These are phyloP conservation scores for Pythium rhizo-oryzae DNA, from an alignment of 352 stramenopile species.

Conservation along the genomic window DNA sequence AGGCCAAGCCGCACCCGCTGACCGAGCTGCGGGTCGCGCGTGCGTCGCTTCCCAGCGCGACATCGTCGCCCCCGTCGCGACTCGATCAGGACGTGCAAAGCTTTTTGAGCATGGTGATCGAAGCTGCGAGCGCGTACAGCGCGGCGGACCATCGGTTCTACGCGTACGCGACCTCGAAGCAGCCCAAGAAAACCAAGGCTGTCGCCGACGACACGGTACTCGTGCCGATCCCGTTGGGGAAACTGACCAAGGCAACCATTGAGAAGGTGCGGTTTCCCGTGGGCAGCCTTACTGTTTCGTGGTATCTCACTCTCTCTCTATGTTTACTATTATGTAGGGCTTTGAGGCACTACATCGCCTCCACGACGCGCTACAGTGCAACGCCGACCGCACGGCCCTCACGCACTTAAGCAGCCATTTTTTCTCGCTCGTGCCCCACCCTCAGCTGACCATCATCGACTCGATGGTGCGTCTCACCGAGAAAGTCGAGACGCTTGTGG, in stretches of 20 bases:
- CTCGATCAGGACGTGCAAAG: conserved; percentile 51
- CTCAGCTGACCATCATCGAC: conserved; percentile 56
- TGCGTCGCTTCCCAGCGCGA: conserved; percentile 21
- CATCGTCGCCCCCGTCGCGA: conserved; percentile 37
- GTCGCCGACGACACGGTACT: conserved; percentile 1
- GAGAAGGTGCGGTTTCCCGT: no score
- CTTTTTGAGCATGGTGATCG: conserved; percentile 51
- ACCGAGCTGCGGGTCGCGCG: conserved; percentile 14
- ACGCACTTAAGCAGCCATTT: conserved; percentile 63
- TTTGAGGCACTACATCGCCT: conserved; percentile 68
- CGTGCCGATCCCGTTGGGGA: conserved; percentile 36
- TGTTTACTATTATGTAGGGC: conserved; percentile 28
- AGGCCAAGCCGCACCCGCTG: conserved; percentile 19
- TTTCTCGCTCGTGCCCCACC: conserved; percentile 68
- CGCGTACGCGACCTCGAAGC: conserved; percentile 32
- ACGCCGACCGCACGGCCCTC: conserved; percentile 40
- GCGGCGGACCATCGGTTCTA: conserved; percentile 16
- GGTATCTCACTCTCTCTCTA: not conserved
- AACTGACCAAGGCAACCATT: conserved; percentile 57
- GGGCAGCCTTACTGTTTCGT: no score
- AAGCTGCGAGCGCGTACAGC: conserved; percentile 40
- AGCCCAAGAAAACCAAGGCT: conserved; percentile 14
- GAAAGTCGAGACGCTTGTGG: conserved; percentile 60
- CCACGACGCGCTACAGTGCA: conserved; percentile 51
- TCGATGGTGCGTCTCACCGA: conserved; percentile 70